These are phyloP conservation scores for Pseudocercospora macadamiae DNA, from an alignment of 2,329 filamentous ascomycete species.

Conservation along the genomic window DNA sequence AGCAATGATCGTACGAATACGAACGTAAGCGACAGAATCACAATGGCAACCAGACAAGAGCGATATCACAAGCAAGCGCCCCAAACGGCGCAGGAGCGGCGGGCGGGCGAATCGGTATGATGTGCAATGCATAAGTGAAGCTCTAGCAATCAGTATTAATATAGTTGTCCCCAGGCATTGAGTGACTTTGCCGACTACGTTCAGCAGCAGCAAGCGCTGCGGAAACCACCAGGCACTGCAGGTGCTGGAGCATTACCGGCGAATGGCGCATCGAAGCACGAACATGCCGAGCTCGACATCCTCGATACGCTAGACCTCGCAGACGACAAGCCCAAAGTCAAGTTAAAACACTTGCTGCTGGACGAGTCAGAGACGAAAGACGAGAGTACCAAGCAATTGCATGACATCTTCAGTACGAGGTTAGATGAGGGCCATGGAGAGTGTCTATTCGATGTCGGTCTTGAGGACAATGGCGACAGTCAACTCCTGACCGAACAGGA, in stretches of 20 bases:
- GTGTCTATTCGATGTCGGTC: slow-evolving; percentile 86
- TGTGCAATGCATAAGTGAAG: background rate
- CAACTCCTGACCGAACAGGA: slow-evolving; percentile 76
- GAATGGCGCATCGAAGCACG: slow-evolving; percentile 56
- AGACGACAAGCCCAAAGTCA: slow-evolving; percentile 68
- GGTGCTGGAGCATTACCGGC: slow-evolving; percentile 31
- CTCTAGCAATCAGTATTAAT: slow-evolving; percentile 1
- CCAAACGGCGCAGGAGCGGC: slow-evolving; percentile 73
- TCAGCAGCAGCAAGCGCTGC: slow-evolving; percentile 83
- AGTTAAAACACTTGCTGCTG: slow-evolving; percentile 76
- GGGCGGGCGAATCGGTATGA: slow-evolving; percentile 81
- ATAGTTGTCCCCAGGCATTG: slow-evolving; percentile 61
- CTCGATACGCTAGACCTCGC: slow-evolving; percentile 76
- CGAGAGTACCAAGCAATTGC: slow-evolving; percentile 64
- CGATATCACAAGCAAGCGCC: slow-evolving; percentile 41
- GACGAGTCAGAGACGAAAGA: slow-evolving; percentile 54
- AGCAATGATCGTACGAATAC: slow-evolving; percentile 20
- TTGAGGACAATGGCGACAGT: slow-evolving; percentile 84
- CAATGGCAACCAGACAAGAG: slow-evolving; percentile 39
- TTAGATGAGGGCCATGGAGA: slow-evolving; percentile 86
- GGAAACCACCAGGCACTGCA: slow-evolving; percentile 47
- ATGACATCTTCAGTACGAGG: slow-evolving; percentile 66
- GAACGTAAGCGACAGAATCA: slow-evolving; percentile 15
- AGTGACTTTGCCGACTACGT: slow-evolving; percentile 98
- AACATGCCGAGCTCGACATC: slow-evolving; percentile 88